Conservation (phyloP, 225 moss, liverwort and hornwort genomes). For the Bryoerythrophyllum caledonicum region DNA sequence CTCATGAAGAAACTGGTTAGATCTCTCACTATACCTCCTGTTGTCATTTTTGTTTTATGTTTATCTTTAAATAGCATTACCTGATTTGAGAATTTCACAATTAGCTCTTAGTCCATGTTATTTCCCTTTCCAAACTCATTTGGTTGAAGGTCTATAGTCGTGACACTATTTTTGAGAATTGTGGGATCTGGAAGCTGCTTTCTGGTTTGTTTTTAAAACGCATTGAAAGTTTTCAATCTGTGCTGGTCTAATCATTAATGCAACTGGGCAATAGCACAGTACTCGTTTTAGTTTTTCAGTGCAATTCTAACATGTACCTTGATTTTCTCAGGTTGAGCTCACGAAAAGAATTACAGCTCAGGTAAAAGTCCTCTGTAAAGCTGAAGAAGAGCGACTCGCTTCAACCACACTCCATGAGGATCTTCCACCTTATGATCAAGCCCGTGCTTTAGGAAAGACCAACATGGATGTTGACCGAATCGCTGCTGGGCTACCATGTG, state of each 20-base stretch:
- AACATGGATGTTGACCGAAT: constrained; percentile 99
- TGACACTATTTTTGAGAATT: not conserved
- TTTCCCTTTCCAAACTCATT: constrained; percentile 6
- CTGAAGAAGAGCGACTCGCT: constrained; percentile 87
- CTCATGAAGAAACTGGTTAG: constrained; percentile 84
- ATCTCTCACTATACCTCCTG: constrained; percentile 21
- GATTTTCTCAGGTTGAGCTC: constrained; percentile 65
- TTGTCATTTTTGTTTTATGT: not conserved
- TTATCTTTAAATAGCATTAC: not conserved
- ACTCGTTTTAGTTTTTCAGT: not conserved
- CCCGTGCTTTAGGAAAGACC: constrained; percentile 95
- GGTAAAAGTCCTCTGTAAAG: constrained; percentile 93
- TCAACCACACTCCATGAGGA: constrained; percentile 74
- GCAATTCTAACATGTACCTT: constrained; percentile 10
- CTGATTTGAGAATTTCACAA: constrained; percentile 13
- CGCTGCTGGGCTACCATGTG: constrained; percentile 95
- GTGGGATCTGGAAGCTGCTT: not conserved
- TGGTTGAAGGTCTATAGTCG: constrained; percentile 7
- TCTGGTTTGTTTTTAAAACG: not conserved
- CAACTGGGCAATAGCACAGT: not conserved
- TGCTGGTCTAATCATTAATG: not conserved
- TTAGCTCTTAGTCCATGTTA: constrained; percentile 11
- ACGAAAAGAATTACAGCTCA: constrained; percentile 86
- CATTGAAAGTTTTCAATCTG: not conserved
- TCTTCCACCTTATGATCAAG: constrained; percentile 96